phyloP scores from a whole-genome alignment of 306 rosid genomes.

The Fragaria ananassa region DNA sequence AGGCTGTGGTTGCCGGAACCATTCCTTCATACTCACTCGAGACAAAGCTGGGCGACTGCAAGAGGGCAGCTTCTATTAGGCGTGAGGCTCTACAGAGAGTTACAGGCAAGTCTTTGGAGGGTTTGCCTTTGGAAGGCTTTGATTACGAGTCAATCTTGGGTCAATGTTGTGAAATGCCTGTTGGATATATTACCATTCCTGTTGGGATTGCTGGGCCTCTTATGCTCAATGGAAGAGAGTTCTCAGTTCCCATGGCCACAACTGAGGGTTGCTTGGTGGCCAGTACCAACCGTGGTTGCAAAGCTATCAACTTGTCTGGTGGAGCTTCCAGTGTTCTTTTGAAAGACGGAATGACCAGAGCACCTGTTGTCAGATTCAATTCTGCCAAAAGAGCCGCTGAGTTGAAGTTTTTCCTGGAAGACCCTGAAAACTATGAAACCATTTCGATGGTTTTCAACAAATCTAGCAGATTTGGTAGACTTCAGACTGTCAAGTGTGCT shows the following conservation, averaged over 20 bases:
- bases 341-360: conserved; percentile 82
- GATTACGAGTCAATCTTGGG: conserved; percentile 78
- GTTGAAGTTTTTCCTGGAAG: conserved; percentile 67
- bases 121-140: conserved; percentile 68
- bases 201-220: conserved; percentile 92
- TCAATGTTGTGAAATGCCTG: conserved; percentile 95
- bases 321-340: conserved; percentile 66
- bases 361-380: conserved; percentile 72
- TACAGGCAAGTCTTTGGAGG: conserved; percentile 47
- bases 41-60: conserved; percentile 62
- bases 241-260: conserved; percentile 87
- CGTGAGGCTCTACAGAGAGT: conserved; percentile 58
- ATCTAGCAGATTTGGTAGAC: conserved; percentile 74
- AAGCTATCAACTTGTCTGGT: conserved; percentile 74
- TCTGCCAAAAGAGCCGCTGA: conserved; percentile 68
- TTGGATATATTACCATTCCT: conserved; percentile 80
- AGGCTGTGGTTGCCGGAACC: conserved; percentile 51
- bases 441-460: conserved; percentile 60
- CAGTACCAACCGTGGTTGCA: conserved; percentile 84
- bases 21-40: conserved; percentile 71
- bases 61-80: conserved; percentile 62
- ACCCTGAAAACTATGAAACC: conserved; percentile 57
- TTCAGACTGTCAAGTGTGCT: conserved; percentile 56
- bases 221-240: conserved; percentile 62
- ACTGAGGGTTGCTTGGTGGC: conserved; percentile 89